These are phyloP conservation scores for Puya raimondii DNA, from an alignment of 176 grass and related monocot genomes.

Conservation along the genomic window DNA sequence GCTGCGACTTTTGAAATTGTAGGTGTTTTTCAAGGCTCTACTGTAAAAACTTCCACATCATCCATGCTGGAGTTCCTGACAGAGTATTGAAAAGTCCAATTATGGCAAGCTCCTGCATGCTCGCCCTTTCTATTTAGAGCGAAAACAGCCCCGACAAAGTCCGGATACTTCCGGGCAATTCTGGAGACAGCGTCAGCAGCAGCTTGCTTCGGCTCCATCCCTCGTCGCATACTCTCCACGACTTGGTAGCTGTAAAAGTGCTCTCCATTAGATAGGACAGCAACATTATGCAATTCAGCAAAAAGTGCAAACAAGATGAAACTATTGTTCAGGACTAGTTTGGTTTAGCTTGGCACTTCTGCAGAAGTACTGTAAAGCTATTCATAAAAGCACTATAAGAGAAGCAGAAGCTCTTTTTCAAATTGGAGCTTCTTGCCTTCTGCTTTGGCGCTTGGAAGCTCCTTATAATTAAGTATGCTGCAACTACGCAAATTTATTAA, in stretches of 20 bases:
- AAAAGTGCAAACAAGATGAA: slow-evolving; percentile 1
- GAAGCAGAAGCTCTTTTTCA: no score
- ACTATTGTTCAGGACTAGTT: background rate
- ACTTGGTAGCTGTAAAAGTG: slow-evolving; percentile 66
- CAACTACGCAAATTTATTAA: no score
- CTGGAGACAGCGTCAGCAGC: slow-evolving; percentile 74
- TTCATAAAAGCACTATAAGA: no score
- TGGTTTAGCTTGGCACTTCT: no score
- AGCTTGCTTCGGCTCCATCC: slow-evolving; percentile 59
- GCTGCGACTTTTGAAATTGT: no score
- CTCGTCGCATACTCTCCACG: slow-evolving; percentile 83
- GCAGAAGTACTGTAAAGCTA: no score
- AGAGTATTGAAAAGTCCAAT: slow-evolving; percentile 90
- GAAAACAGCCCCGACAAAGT: slow-evolving; percentile 69
- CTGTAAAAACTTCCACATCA: slow-evolving; percentile 69
- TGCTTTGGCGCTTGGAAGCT: no score
- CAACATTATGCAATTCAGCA: background rate
- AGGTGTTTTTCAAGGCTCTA: slow-evolving; percentile 27
- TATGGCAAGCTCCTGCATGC: slow-evolving; percentile 64
- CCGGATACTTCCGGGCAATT: slow-evolving; percentile 64
- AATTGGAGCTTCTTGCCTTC: no score
- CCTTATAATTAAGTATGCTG: no score
- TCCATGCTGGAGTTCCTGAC: slow-evolving; percentile 58
- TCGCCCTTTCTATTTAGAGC: slow-evolving; percentile 51
- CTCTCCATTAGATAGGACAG: background rate